Evolutionary conservation across 441 rosid genomes (phyloP).

Genomic region (Aquilaria agallochum): DNA sequence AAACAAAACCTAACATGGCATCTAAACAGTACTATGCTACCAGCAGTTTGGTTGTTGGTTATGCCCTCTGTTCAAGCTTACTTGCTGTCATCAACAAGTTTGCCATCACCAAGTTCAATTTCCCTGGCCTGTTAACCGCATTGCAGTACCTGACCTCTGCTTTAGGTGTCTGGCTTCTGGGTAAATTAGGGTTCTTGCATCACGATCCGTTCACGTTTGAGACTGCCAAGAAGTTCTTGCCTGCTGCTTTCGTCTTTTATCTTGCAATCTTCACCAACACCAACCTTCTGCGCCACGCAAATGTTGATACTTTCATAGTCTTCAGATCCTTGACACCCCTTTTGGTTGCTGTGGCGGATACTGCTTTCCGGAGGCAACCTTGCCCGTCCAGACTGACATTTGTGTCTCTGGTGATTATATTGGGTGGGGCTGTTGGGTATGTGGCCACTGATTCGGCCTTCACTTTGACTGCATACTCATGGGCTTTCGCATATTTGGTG

Average conservation of each 20-base stretch:
- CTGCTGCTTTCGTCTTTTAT: conserved; percentile 86
- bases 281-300: conserved; percentile 91
- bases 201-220: conserved; percentile 71
- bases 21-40: conserved; percentile 57
- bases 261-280: conserved; percentile 94
- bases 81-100: conserved; percentile 92
- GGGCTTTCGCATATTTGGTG: conserved; percentile 86
- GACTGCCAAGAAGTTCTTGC: conserved; percentile 83
- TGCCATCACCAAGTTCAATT: conserved; percentile 84
- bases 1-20: conserved; percentile 29
- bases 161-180: conserved; percentile 75
- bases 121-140: conserved; percentile 86
- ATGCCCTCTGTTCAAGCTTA: conserved; percentile 90
- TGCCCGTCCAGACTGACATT: conserved; percentile 80
- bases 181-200: conserved; percentile 68
- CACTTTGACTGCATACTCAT: conserved; percentile 76
- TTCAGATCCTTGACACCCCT: conserved; percentile 92
- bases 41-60: conserved; percentile 75
- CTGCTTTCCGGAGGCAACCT: conserved; percentile 69
- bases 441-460: conserved; percentile 89
- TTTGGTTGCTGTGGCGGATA: conserved; percentile 90
- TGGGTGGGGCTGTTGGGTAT: conserved; percentile 89
- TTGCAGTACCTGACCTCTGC: conserved; percentile 80
- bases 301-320: conserved; percentile 91
- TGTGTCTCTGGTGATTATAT: conserved; percentile 52